A percentile compares a stretch with the other conserved stretches of the same genome.
phyloP scores from a whole-genome alignment of 768 basidiomycete genomes.

The Tephrocybe sp. region DNA sequence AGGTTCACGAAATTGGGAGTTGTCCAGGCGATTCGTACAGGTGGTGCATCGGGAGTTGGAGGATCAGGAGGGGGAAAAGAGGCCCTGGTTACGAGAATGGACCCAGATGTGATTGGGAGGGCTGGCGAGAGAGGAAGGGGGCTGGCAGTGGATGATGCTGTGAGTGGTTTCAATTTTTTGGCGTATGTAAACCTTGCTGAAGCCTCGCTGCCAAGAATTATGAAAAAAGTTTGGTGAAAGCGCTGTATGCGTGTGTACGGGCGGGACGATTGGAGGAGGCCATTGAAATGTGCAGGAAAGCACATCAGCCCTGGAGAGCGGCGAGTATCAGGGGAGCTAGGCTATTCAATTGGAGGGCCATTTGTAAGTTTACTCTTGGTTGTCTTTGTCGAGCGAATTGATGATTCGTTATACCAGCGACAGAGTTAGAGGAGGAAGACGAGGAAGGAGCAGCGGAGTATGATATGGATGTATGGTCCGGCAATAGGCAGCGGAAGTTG shows the following conservation, averaged over 20 bases:
- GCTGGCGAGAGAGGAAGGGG: constrained; percentile 55
- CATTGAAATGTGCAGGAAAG: constrained; percentile 74
- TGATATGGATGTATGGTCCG: constrained; percentile 54
- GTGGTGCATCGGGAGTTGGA: constrained; percentile 25
- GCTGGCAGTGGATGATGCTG: constrained; percentile 78
- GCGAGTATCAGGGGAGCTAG: constrained; percentile 84
- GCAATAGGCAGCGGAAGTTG: constrained; percentile 73
- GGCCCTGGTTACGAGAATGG: too few relatives aligned
- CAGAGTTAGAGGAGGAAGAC: constrained; percentile 46
- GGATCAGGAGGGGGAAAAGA: constrained; percentile 42
- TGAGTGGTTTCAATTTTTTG: constrained; percentile 34
- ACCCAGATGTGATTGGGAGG: constrained; percentile 76
- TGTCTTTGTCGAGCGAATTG: background rate
- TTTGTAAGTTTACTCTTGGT: constrained; percentile 46
- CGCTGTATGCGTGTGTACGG: constrained; percentile 79
- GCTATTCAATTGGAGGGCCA: constrained; percentile 72
- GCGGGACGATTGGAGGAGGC: constrained; percentile 87
- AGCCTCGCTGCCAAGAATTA: constrained; percentile 57
- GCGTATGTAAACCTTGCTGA: background rate
- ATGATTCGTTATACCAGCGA: constrained; percentile 22
- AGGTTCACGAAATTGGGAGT: constrained; percentile 77
- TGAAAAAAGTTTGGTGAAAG: constrained; percentile 75
- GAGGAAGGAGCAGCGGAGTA: constrained; percentile 44
- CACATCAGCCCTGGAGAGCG: constrained; percentile 90
- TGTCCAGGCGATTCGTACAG: constrained; percentile 62